Percentiles rank a stretch among this genome's conserved stretches.
Evolutionary conservation across 495 filamentous ascomycete species (phyloP).

Genomic region (Chaetomidium leptoderma): DNA sequence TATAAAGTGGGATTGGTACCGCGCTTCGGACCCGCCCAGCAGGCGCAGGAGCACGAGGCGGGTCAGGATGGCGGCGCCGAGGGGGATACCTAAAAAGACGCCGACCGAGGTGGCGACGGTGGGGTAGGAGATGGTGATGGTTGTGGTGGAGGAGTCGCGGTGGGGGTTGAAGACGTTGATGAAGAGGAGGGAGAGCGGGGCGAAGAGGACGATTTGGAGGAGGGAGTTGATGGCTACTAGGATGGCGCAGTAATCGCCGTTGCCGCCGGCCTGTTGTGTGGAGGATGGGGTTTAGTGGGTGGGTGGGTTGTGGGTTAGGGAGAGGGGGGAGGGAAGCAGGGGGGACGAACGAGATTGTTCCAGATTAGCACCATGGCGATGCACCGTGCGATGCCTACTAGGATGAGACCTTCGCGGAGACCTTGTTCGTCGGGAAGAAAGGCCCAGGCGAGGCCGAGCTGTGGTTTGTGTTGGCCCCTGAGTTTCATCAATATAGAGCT

Average conservation of each 20-base stretch:
- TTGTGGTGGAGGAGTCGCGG: conserved; percentile 10
- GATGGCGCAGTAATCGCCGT: conserved; percentile 82
- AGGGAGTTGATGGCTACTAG: conserved; percentile 85
- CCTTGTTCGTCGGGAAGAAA: conserved; percentile 69
- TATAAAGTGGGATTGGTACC: conserved; percentile 69
- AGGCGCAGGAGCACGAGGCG: conserved; percentile 58
- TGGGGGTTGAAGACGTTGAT: conserved; percentile 61
- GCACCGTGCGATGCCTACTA: conserved; percentile 74
- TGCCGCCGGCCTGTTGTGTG: conserved; percentile 67
- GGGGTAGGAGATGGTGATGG: conserved; percentile 56
- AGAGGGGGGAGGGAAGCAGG: neutral
- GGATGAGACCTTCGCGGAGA: conserved; percentile 67
- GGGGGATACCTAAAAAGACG: conserved; percentile 80
- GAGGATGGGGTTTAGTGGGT: too few relatives aligned
- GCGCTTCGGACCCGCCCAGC: conserved; percentile 47
- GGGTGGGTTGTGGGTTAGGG: too few relatives aligned
- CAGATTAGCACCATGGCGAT: conserved; percentile 66
- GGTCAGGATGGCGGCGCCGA: conserved; percentile 73
- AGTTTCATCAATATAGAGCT: neutral
- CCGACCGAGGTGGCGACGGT: conserved; percentile 74
- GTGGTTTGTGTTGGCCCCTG: neutral
- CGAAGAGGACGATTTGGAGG: conserved; percentile 82
- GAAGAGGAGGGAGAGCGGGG: conserved; percentile 75
- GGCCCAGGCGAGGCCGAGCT: conserved; percentile 75
- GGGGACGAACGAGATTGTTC: conserved; percentile 35